Percentiles rank a stretch among this genome's conserved stretches.
Conservation (phyloP, 768 basidiomycete species). For the Russula compacta region DNA sequence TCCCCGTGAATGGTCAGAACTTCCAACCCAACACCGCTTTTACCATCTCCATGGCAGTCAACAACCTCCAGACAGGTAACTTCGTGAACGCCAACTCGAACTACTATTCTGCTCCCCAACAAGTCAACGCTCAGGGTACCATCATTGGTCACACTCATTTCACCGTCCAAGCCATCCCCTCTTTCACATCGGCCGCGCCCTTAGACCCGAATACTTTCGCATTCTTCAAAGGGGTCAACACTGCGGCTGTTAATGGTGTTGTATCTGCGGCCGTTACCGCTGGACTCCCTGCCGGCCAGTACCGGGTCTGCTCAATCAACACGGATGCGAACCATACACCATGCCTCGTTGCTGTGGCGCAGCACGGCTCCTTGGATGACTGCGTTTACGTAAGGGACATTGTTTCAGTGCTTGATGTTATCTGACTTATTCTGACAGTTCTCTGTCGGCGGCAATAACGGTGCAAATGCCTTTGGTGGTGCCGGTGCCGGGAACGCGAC, state of each 20-base stretch:
- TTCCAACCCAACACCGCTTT: conserved; percentile 41
- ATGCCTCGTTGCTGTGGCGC: conserved; percentile 32
- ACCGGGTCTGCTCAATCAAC: conserved; percentile 37
- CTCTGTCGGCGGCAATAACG: background rate
- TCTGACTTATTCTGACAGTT: conserved; percentile 6
- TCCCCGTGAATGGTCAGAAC: conserved; percentile 38
- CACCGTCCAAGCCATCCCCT: conserved; percentile 44
- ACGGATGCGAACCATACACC: conserved; percentile 38
- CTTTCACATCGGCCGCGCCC: conserved; percentile 40
- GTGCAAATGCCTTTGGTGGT: background rate
- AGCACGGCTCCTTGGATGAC: conserved; percentile 36
- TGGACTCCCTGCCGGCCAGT: conserved; percentile 37
- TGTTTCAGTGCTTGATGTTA: background rate
- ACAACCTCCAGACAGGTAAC: conserved; percentile 40
- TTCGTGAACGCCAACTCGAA: conserved; percentile 47
- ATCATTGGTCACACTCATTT: conserved; percentile 58
- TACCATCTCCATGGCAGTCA: conserved; percentile 41
- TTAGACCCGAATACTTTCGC: conserved; percentile 44
- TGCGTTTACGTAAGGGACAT: conserved; percentile 29
- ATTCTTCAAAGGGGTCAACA: conserved; percentile 51
- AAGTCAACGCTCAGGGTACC: conserved; percentile 38
- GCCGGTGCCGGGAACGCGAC: conserved; percentile 4
- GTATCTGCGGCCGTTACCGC: conserved; percentile 31
- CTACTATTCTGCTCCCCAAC: conserved; percentile 48
- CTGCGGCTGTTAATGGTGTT: conserved; percentile 34